These are phyloP conservation scores for Batkoa obscura DNA, from an alignment of 371 early-diverging fungal genomes.

Conservation along the genomic window DNA sequence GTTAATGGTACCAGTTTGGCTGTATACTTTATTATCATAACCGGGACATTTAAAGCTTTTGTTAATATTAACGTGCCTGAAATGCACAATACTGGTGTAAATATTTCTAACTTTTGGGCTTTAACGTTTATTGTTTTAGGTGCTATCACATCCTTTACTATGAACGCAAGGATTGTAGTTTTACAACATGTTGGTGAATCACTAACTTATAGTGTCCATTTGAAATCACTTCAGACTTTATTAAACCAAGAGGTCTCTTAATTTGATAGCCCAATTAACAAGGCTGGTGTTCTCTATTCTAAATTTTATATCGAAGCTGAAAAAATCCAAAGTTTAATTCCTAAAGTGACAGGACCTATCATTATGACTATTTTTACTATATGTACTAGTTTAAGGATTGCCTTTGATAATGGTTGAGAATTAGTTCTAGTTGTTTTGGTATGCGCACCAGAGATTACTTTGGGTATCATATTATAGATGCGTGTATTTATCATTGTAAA, in stretches of 20 bases:
- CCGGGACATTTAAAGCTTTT: slow-evolving; percentile 20
- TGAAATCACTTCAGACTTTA: slow-evolving; percentile 28
- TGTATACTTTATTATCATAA: slow-evolving; percentile 26
- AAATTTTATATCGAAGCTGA: slow-evolving; percentile 67
- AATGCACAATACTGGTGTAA: slow-evolving; percentile 19
- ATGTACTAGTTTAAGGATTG: slow-evolving; percentile 25
- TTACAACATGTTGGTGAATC: slow-evolving; percentile 29
- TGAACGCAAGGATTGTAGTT: slow-evolving; percentile 16
- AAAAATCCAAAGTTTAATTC: slow-evolving; percentile 26
- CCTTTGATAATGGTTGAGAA: slow-evolving; percentile 41
- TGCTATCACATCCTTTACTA: slow-evolving; percentile 22
- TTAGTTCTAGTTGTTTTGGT: slow-evolving; percentile 36
- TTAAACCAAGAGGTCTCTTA: slow-evolving; percentile 66
- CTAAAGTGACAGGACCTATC: slow-evolving; percentile 7
- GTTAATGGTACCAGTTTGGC: slow-evolving; percentile 35
- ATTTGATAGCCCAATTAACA: slow-evolving; percentile 63
- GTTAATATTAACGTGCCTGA: slow-evolving; percentile 7
- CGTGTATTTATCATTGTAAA: slow-evolving; percentile 11
- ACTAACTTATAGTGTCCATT: slow-evolving; percentile 36
- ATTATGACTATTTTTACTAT: slow-evolving; percentile 6
- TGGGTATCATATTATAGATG: slow-evolving; percentile 3
- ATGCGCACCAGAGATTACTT: slow-evolving; percentile 24
- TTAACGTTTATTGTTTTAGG: slow-evolving; percentile 50
- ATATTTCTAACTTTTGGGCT: slow-evolving; percentile 50
- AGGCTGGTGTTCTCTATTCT: slow-evolving; percentile 58